Evolutionary conservation across 306 rosid genomes (phyloP).

Genomic region (Gillenia trifoliata): DNA sequence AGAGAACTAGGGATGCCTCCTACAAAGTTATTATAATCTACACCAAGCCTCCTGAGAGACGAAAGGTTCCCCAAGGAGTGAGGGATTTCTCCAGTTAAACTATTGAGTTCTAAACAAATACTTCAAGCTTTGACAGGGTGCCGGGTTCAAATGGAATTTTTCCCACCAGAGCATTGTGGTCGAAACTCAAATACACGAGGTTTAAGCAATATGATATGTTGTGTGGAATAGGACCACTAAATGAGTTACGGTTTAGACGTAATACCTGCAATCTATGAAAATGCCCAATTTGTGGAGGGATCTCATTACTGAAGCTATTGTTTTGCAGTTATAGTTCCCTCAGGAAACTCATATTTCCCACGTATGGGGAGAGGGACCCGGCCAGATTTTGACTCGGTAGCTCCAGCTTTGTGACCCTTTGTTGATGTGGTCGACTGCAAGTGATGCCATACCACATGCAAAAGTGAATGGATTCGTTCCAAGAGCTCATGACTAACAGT

Average conservation of each 20-base stretch:
- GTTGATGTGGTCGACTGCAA: neutral
- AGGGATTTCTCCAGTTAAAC: neutral
- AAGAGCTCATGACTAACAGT: neutral
- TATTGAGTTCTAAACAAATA: fast-evolving
- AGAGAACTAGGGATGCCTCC: neutral
- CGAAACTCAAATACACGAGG: neutral
- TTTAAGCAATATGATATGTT: neutral
- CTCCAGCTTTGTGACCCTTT: neutral
- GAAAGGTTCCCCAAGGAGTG: neutral
- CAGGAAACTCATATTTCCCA: neutral
- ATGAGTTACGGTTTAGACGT: neutral
- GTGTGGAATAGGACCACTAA: neutral
- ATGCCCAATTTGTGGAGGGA: neutral
- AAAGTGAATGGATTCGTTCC: neutral
- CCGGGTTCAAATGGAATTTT: neutral
- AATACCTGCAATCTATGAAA: neutral
- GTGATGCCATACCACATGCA: neutral
- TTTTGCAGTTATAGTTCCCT: neutral
- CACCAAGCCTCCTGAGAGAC: neutral
- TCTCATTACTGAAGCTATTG: neutral
- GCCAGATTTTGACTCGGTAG: neutral
- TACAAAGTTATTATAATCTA: fast-evolving
- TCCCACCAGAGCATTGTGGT: fast-evolving
- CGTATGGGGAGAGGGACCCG: neutral
- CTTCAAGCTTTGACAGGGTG: neutral